Base-by-base conservation (phyloP, 331 rosid species). In the Quercus tomentella region DNA sequence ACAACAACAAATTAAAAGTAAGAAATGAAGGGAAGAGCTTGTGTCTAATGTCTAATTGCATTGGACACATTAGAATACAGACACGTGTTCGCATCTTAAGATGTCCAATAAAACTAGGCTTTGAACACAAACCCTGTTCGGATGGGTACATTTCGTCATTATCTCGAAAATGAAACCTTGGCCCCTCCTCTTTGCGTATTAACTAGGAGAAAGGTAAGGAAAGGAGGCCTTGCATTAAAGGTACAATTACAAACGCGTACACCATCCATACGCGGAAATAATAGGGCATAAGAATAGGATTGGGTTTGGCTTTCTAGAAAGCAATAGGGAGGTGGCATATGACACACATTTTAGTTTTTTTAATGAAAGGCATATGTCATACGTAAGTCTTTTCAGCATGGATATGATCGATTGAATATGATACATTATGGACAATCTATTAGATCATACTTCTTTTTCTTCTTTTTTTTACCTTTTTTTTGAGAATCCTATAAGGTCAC, bases 61-160 rank as follows among this genome's bases (percentile, higher is more conserved):
- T 37, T 37, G 3, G 0, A 37, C 3, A 37, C 12, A 0, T 8
- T 37, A 7, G 0, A 0, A 37, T 37, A 1, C 3, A 37, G 3
- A 8, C 0, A 37, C 3, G 0, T 37, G 1, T 37, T 37, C 0
- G 1, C 3, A 37, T 37, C 3, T 0, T 7, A 37, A 37, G 3
- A 37, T 37, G 2, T 7, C 3, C 2, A 7, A 8, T 37, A 37
- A 1, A 37, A 37, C 1, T 37, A 7, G 45, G 8, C 1, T 37
- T 37, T 2, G 45, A 37, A 37, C 3, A 37, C 12, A 41, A 8
- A 41, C 45, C 12, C 3, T 2, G 45, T 9, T 2, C 12, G 0
- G 8, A 41, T 8, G 45, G 18, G 28, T 15, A 49, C 2, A 45
- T 21, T 17, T 49, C 7, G 1, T 26, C 16, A 14, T 49, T 3